Conservation (phyloP, 78 protist genomes). For the Mastigamoeba balamuthi region DNA sequence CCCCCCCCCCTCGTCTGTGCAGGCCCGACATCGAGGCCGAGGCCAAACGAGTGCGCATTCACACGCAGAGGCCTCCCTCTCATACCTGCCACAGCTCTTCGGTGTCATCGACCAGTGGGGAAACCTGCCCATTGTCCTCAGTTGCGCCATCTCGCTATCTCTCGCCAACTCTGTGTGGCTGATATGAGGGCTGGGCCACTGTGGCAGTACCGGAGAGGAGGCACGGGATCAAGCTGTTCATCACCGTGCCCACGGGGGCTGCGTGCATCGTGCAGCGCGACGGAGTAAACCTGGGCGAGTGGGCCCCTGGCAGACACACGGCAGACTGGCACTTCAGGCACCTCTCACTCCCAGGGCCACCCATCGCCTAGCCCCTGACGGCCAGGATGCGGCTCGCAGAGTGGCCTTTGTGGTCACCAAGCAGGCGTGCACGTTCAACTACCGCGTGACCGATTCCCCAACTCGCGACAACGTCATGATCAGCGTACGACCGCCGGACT, state of each 20-base stretch:
- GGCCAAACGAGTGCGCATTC: no score
- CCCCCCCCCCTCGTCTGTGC: no score
- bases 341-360: background rate
- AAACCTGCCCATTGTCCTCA: background rate
- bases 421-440: background rate
- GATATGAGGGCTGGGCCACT: background rate
- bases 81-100: background rate
- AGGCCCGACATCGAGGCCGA: no score
- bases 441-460: background rate
- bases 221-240: background rate
- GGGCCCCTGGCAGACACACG: background rate
- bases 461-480: background rate
- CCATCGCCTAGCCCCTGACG: background rate
- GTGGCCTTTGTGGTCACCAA: background rate
- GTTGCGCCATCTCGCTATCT: background rate
- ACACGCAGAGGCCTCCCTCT: no score
- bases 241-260: background rate
- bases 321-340: no score
- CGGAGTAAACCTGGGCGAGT: background rate
- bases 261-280: background rate
- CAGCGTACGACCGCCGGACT: background rate
- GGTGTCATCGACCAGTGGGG: background rate
- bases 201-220: background rate
- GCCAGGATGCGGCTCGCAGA: background rate
- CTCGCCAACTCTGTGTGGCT: background rate